Evolutionary conservation across 2,329 filamentous ascomycete species (phyloP), one percentile per base, ranked within the genome.

Genomic region (Colletotrichum zoysiae): DNA sequence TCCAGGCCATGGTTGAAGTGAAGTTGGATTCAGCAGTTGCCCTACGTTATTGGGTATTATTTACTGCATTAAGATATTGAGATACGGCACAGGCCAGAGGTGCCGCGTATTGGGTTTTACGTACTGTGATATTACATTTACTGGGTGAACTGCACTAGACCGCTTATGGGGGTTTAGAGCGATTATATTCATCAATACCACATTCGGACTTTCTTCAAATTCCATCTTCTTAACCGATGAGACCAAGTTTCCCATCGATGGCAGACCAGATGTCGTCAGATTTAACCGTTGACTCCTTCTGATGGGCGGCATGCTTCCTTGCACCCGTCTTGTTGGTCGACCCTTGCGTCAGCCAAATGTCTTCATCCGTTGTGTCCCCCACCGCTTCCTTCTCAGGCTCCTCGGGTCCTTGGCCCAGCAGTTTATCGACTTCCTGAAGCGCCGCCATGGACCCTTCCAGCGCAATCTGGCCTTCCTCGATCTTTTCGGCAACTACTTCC

Each of bases 391-490:
- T 75, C 8, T 67, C 75, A 23, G 77, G 76, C 16, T 78, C 76
- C 51, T 76, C 75, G 2, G 74, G 51, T 5, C 74, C 76, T 14
- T 78, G 77, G 0, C 86, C 86, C 11, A 90, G 77, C 8, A 91
- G 80, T 50, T 80, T 78, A 62, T 87, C 82, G 14, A 89, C 83
- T 57, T 88, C 82, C n/a, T 81, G 80, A 3, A 92, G 76, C 1
- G 81, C 80, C 61, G 83, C 79, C 77, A 86, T 85, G 16, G 87
- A 86, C 23, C 83, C 82, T 67, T 89, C 87, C 26, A 91, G 79
- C 3, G 87, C 87, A 16, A 86, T 76, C 74, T 90, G 86, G 0
- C 89, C 89, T 64, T 85, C 82, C 64, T 92, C 89, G 3, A 91
- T 84, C 73, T 86, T 88, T 76, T 90, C 89, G 11, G 87, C 86